Base-by-base conservation (phyloP, 2,329 filamentous ascomycete genomes). In the Colletotrichum sansevieriae region DNA sequence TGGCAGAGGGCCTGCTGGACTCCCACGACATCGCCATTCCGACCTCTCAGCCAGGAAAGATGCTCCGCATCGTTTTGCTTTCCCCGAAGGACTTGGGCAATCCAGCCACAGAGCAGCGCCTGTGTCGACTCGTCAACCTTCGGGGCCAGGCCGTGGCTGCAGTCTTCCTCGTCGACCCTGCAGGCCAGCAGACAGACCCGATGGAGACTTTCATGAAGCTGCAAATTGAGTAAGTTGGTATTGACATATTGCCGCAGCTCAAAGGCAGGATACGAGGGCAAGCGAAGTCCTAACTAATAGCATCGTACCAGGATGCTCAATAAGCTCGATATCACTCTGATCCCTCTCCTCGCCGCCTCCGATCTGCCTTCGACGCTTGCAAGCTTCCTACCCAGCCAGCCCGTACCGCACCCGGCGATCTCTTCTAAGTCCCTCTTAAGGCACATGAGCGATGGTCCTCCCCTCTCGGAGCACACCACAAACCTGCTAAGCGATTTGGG, bases 11-110 rank as follows among this genome's bases (percentile, higher is more conserved):
- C 3, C 75, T 73, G 15, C 75, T 87, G 3, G 72, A 76, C 15
- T 79, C 78, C 2, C 82, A 86, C 70, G 85, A 87, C 70, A 72
- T 86, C 35, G 81, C 81, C 13, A 76, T 87, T 33, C 43, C 76
- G 76, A 4, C 62, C 83, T 20, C 58, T 52, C 18, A 61, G 49
- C 64, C 29, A 35, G 47, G 37, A 1, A 25, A 22, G 8, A 61
- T 75, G 7, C 78, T 83, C 55, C 79, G 78, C 25, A 76, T 80
- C 29, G 70, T 85, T 13, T 79, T 85, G 5, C 72, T 86, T 39
- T 79, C 81, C 1, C 70, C 80, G 3, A 65, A 51, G 12, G 81
- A 86, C 13, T 70, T 81, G 10, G 76, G 74, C 9, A 71, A 74
- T n/a, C 55, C 73, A 6, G 70, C 72, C 1, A 77, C 74, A 18